These are phyloP conservation scores for Apiosordaria backusii DNA, from an alignment of 495 filamentous ascomycete genomes.

Conservation along the genomic window DNA sequence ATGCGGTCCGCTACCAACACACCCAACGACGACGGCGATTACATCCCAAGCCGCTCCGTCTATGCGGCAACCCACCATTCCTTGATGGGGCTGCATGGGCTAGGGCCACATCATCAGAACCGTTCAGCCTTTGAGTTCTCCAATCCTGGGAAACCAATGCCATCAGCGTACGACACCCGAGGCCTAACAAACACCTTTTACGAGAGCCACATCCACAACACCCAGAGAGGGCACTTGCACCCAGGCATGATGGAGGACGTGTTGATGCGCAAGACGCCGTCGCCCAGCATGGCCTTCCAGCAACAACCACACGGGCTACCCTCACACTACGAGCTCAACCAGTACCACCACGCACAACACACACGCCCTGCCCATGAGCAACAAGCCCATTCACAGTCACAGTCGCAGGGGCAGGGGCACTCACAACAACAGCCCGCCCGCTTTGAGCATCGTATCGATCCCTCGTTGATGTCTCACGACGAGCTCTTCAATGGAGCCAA, in stretches of 20 bases:
- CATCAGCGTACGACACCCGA: conserved; percentile 51
- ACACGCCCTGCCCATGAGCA: conserved; percentile 11
- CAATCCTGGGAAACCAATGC: conserved; percentile 59
- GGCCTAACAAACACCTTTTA: conserved; percentile 56
- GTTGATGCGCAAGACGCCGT: conserved; percentile 45
- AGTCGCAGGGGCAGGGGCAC: conserved; percentile 22
- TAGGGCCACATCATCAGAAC: conserved; percentile 38
- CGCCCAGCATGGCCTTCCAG: conserved; percentile 37
- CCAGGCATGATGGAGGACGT: conserved; percentile 50
- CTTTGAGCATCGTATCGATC: conserved; percentile 33
- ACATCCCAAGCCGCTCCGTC: conserved; percentile 29
- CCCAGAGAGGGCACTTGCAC: conserved; percentile 34
- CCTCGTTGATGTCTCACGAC: conserved; percentile 23
- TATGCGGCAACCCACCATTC: conserved; percentile 30
- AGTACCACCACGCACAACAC: conserved; percentile 22
- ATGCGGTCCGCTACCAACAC: conserved; percentile 32
- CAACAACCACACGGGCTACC: conserved; percentile 10
- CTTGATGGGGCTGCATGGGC: conserved; percentile 27
- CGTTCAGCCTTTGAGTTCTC: conserved; percentile 58
- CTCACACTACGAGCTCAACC: conserved; percentile 21
- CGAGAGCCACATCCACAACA: conserved; percentile 24
- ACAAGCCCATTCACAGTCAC: conserved; percentile 17
- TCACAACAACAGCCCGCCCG: conserved; percentile 9
- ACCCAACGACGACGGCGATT: conserved; percentile 34
- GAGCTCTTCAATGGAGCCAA: conserved; percentile 11